Evolutionary conservation across 2,329 filamentous ascomycete species (phyloP), one percentile per base, ranked within the genome.

Genomic region (Neofusicoccum umdonicola): DNA sequence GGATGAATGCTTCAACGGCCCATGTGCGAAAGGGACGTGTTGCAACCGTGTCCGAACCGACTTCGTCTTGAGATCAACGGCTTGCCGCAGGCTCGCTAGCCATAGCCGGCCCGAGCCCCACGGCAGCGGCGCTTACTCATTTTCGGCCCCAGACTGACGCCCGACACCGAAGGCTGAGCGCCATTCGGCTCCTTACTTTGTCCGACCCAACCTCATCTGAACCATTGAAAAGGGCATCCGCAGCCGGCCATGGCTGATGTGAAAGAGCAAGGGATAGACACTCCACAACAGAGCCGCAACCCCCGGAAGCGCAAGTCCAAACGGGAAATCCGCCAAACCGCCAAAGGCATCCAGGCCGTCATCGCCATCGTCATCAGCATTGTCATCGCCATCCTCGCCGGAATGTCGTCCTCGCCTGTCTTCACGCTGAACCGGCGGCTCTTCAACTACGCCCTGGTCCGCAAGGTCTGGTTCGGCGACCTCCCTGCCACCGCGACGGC

Each of bases 371-470:
- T 48, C 56, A n/a, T 60, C 17, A 22, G 41, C 44, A 8, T 27
- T n/a, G 15, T 35, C 44, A 37, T 61, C 44, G 57, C 27, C 44
- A 50, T 61, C 57, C 9, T 61, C 57, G 57, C 57, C 8, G 54
- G 22, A 5, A 76, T 76, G 71, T 72, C 73, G n/a, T 64, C 71
- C n/a, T 19, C 56, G 4, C 34, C 52, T 4, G 7, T 19, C 9
- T 72, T 73, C 71, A 68, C 67, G 3, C 75, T 81, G 48, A 74
- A 80, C 68, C 73, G 69, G 39, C 68, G 60, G 22, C 71, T 81
- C 68, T 81, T 80, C 72, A 81, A 78, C 54, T 81, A 81, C 69
- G 68, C 69, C 4, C 66, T 69, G 9, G 54, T 81, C 27, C 74
- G 68, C 17, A 66, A 72, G 19, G 68, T 77, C 60, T 82, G 80